These are phyloP conservation scores for Aspergillus avenaceus DNA, from an alignment of 495 filamentous ascomycete genomes.

Conservation along the genomic window DNA sequence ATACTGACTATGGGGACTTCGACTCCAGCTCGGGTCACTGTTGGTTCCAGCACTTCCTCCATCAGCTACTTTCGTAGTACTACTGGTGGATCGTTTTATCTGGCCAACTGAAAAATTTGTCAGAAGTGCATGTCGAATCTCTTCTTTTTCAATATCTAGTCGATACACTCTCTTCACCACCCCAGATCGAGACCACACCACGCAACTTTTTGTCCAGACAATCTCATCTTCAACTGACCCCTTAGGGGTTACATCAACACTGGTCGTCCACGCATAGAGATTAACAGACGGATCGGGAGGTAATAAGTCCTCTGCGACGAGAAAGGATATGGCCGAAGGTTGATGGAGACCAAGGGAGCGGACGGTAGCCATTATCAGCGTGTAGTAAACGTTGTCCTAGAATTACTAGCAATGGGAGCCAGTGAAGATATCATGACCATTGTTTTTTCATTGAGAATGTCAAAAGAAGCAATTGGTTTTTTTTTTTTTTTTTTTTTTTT, in stretches of 20 bases:
- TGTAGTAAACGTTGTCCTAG: slow-evolving; percentile 21
- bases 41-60: background rate
- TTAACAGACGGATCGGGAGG: slow-evolving; percentile 60
- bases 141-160: slow-evolving; percentile 81
- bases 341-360: slow-evolving; percentile 84
- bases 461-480: background rate
- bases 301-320: slow-evolving; percentile 76
- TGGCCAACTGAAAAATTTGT: slow-evolving; percentile 66
- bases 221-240: slow-evolving; percentile 70
- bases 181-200: slow-evolving; percentile 87
- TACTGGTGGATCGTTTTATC: slow-evolving; percentile 16
- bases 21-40: slow-evolving; percentile 9
- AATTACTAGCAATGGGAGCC: slow-evolving; percentile 18
- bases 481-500: too few species aligned
- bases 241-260: slow-evolving; percentile 40
- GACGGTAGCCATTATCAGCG: slow-evolving; percentile 71
- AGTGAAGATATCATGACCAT: slow-evolving; percentile 14
- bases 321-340: slow-evolving; percentile 75
- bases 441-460: background rate
- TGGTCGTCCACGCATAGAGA: slow-evolving; percentile 68
- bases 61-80: background rate
- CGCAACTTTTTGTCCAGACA: slow-evolving; percentile 74
- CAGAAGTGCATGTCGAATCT: slow-evolving; percentile 77
- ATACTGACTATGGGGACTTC: slow-evolving; percentile 12
- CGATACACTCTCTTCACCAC: slow-evolving; percentile 82